These are phyloP conservation scores for Pisolithus microcarpus DNA, from an alignment of 768 basidiomycete genomes.

Conservation along the genomic window DNA sequence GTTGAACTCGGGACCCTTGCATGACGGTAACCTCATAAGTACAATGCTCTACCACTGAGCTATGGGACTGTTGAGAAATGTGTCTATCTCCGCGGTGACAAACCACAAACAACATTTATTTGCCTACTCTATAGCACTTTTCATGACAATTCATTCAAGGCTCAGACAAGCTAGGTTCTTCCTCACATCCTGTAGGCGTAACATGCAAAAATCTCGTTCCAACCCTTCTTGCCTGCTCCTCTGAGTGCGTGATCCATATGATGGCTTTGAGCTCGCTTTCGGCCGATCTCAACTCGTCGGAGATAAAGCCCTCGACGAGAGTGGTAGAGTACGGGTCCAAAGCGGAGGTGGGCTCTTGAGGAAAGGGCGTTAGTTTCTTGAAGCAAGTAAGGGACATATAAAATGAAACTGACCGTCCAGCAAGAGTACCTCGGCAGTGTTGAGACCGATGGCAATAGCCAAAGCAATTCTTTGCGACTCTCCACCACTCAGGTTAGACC, in stretches of 20 bases:
- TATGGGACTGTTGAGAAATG: slow-evolving; percentile 36
- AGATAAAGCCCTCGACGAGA: slow-evolving; percentile 58
- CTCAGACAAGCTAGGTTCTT: slow-evolving; percentile 29
- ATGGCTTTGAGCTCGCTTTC: slow-evolving; percentile 58
- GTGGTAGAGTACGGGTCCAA: slow-evolving; percentile 63
- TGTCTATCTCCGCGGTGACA: neutral
- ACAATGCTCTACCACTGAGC: slow-evolving; percentile 61
- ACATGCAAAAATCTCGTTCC: slow-evolving; percentile 62
- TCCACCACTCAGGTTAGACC: slow-evolving; percentile 79
- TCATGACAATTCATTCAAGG: slow-evolving; percentile 6
- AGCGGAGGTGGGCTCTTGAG: slow-evolving; percentile 82
- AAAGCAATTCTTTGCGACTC: slow-evolving; percentile 81
- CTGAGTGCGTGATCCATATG: slow-evolving; percentile 85
- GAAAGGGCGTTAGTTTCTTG: neutral
- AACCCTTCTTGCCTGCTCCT: slow-evolving; percentile 68
- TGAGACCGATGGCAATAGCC: slow-evolving; percentile 64
- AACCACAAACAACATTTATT: neutral
- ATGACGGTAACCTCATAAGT: slow-evolving; percentile 51
- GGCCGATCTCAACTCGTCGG: slow-evolving; percentile 41
- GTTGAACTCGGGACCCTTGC: slow-evolving; percentile 61
- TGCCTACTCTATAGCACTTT: too few species aligned
- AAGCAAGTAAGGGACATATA: neutral
- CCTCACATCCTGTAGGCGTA: slow-evolving; percentile 36
- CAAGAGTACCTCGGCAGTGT: slow-evolving; percentile 71
- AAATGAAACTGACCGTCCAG: slow-evolving; percentile 55